Evolutionary conservation across 306 rosid species (phyloP), one percentile per base, ranked within the genome.

Genomic region (Alnus glutinosa): DNA sequence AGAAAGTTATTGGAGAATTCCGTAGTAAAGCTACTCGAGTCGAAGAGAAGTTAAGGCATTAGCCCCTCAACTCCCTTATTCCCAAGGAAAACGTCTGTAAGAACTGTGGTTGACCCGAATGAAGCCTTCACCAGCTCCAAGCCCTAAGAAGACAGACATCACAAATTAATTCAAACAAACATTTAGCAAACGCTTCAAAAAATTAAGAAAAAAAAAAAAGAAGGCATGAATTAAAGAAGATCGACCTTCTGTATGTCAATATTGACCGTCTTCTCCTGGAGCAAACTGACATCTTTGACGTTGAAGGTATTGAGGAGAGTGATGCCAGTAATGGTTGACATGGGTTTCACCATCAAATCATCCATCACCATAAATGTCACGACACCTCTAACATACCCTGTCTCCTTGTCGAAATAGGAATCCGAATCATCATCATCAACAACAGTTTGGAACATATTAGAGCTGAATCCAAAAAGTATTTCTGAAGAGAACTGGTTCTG

Each of bases 11-110:
- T 23, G 28, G 28, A 23, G 28, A 23, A 23, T 23, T 23, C 28
- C 0, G 28, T 23, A 23, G 28, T 23, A 23, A 23, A 23, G 28
- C 28, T 23, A 23, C 28, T 23, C 28, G 28, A 23, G 28, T 23
- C 28, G 28, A 23, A 23, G 28, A 23, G 28, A 23, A 23, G 28
- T 23, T 23, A 23, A 23, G 28, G 28, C 28, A 23, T 23, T 23
- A 23, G 28, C 28, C 28, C 28, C 28, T 23, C 28, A 23, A 23
- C 28, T 23, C 28, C 28, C 28, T 23, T 23, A 23, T 23, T 23
- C 28, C 28, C 28, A 23, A 67, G 72, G 51, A 67, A 67, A 67
- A 67, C 72, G 5, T 67, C 72, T 67, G 51, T 67, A n/a, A 67
- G 72, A 28, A 67, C 72, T 18, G 72, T 18, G 51, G 34, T 2